Conservation (phyloP, 352 stramenopile species). For the Pythium angustatum region DNA sequence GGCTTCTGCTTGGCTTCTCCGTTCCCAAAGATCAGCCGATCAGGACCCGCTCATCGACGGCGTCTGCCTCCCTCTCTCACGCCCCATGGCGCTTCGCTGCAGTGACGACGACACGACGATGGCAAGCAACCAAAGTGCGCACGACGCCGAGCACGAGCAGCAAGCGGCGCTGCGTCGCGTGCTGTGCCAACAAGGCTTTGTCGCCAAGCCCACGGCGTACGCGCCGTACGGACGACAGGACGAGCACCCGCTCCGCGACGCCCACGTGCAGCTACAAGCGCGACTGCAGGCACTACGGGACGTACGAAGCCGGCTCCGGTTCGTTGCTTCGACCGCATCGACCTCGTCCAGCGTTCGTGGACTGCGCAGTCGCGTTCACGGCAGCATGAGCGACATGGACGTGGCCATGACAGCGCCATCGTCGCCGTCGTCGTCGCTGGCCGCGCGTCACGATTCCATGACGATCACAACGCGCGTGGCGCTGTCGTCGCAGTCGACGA, state of each 20-base stretch:
- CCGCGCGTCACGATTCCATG: constrained; percentile 31
- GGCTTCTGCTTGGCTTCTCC: not conserved
- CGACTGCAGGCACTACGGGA: constrained; percentile 59
- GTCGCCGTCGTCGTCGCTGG: too few species aligned
- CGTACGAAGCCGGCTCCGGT: constrained; percentile 50
- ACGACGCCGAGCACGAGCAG: not conserved
- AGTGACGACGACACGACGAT: too few species aligned
- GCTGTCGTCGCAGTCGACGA: constrained; percentile 35
- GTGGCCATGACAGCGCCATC: not conserved
- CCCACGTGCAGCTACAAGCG: constrained; percentile 53
- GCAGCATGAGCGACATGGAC: constrained; percentile 7
- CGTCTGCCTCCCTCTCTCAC: not conserved
- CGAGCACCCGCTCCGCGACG: constrained; percentile 62
- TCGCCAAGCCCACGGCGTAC: constrained; percentile 70
- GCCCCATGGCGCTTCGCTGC: too few species aligned
- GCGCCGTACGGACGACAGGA: constrained; percentile 46
- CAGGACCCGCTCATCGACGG: too few species aligned
- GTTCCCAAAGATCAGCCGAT: not conserved
- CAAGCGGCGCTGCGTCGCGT: constrained; percentile 9
- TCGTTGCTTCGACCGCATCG: constrained; percentile 37
- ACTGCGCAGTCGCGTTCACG: not conserved
- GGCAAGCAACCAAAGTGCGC: constrained; percentile 11
- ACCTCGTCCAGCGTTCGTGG: not conserved
- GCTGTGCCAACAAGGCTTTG: constrained; percentile 58
- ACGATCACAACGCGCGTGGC: constrained; percentile 60